A percentile compares a stretch with the other conserved stretches of the same genome.
Conservation (phyloP, 1,284 basidiomycete species). For the Sporisorium graminicola region DNA sequence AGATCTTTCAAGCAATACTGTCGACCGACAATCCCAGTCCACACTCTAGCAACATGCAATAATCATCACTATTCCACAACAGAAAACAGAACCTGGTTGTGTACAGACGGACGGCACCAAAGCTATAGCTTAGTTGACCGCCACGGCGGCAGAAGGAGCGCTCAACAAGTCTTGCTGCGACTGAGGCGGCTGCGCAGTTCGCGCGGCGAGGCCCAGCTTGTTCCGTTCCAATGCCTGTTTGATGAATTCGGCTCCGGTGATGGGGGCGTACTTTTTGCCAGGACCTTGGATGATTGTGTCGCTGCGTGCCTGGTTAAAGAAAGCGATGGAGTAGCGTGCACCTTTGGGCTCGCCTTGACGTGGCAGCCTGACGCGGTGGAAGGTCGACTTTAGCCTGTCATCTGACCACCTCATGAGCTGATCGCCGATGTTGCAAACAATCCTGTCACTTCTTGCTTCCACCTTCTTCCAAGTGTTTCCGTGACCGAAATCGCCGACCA, state of each 20-base stretch:
- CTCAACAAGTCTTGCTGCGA: neutral
- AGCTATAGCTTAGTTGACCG: constrained; percentile 4
- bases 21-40: neutral
- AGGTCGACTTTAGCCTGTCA: constrained; percentile 75
- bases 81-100: neutral
- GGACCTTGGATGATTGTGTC: constrained; percentile 62
- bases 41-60: neutral
- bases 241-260: constrained; percentile 48
- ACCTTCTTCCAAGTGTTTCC: constrained; percentile 74
- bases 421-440: constrained; percentile 77
- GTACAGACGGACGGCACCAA: neutral
- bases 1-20: neutral
- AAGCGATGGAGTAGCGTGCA: constrained; percentile 61
- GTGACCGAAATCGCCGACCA: constrained; percentile 72
- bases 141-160: constrained; percentile 5
- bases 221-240: constrained; percentile 54
- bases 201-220: constrained; percentile 27
- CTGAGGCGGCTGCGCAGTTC: neutral
- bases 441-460: constrained; percentile 70
- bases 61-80: neutral
- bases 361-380: constrained; percentile 76
- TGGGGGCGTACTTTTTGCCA: constrained; percentile 45
- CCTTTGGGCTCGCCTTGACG: constrained; percentile 50
- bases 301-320: constrained; percentile 64
- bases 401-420: constrained; percentile 78